phyloP scores from a whole-genome alignment of 1,284 basidiomycete genomes.

The Meripilus lineatus region DNA sequence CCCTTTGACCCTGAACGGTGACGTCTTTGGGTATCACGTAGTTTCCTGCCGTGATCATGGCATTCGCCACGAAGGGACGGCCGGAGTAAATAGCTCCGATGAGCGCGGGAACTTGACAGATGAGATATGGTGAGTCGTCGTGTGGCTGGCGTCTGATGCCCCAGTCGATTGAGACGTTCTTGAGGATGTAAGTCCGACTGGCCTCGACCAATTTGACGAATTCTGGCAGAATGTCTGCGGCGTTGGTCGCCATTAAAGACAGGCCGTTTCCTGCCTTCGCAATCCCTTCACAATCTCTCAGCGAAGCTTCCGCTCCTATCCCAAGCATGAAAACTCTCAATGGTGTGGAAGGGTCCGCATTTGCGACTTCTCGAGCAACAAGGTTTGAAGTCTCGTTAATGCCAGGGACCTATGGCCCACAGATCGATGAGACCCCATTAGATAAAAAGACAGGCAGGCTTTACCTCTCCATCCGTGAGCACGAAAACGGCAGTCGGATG shows the following conservation, averaged over 20 bases:
- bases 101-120: conserved; percentile 6
- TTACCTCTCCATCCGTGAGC: conserved; percentile 23
- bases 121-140: conserved; percentile 20
- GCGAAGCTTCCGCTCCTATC: conserved; percentile 46
- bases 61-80: conserved; percentile 9
- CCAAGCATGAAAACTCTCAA: conserved; percentile 51
- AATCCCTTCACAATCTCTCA: conserved; percentile 45
- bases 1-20: conserved; percentile 4
- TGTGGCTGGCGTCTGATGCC: no score
- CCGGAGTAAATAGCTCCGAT: conserved; percentile 10
- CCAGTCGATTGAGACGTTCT: conserved; percentile 47
- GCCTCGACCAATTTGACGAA: conserved; percentile 46
- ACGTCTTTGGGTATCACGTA: conserved; percentile 9
- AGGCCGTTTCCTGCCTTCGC: conserved; percentile 46
- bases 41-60: conserved; percentile 4
- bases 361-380: conserved; percentile 7
- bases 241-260: conserved; percentile 37
- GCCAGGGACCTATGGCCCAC: not conserved
- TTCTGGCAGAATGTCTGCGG: conserved; percentile 42
- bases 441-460: not conserved
- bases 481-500: conserved; percentile 45
- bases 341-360: conserved; percentile 18
- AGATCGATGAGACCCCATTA: not conserved
- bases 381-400: not conserved
- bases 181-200: conserved; percentile 39